These are phyloP conservation scores for Colletotrichum eremochloae DNA, from an alignment of 2,329 filamentous ascomycete genomes.

Conservation along the genomic window DNA sequence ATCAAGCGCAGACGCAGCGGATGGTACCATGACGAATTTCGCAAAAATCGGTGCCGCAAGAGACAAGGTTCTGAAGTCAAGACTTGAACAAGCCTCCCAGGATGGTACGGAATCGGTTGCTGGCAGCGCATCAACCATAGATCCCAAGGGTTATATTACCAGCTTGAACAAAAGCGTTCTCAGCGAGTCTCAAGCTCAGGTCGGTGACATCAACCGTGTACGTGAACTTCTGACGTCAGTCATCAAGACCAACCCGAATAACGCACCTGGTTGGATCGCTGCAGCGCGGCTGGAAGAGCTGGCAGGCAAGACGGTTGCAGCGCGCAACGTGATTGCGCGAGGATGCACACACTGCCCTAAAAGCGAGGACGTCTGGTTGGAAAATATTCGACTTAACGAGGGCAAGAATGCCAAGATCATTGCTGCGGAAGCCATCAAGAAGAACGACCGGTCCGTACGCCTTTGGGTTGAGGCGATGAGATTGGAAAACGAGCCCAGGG, in stretches of 20 bases:
- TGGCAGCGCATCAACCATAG: conserved; percentile 90
- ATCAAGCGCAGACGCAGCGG: conserved; percentile 66
- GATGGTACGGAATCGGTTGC: conserved; percentile 75
- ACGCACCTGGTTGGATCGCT: conserved; percentile 96
- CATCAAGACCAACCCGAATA: conserved; percentile 95
- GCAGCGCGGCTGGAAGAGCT: conserved; percentile 92
- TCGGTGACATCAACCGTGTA: conserved; percentile 95
- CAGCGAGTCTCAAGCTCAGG: conserved; percentile 83
- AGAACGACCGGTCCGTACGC: conserved; percentile 88
- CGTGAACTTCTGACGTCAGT: conserved; percentile 94
- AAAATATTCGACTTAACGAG: conserved; percentile 94
- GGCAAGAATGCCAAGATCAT: conserved; percentile 95
- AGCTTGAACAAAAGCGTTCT: conserved; percentile 86
- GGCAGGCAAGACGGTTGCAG: conserved; percentile 90
- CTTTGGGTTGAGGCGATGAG: conserved; percentile 98
- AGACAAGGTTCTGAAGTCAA: conserved; percentile 95
- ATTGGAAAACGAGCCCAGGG: conserved; percentile 83
- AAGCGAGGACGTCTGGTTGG: conserved; percentile 95
- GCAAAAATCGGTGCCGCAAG: conserved; percentile 96
- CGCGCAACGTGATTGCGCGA: conserved; percentile 87
- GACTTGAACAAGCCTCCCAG: conserved; percentile 88
- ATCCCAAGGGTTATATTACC: conserved; percentile 95
- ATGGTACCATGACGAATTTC: conserved; percentile 98
- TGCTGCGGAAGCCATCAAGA: conserved; percentile 91
- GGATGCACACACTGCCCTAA: conserved; percentile 93